Conservation (phyloP, 306 rosid species). For the Vachellia collinsii region DNA sequence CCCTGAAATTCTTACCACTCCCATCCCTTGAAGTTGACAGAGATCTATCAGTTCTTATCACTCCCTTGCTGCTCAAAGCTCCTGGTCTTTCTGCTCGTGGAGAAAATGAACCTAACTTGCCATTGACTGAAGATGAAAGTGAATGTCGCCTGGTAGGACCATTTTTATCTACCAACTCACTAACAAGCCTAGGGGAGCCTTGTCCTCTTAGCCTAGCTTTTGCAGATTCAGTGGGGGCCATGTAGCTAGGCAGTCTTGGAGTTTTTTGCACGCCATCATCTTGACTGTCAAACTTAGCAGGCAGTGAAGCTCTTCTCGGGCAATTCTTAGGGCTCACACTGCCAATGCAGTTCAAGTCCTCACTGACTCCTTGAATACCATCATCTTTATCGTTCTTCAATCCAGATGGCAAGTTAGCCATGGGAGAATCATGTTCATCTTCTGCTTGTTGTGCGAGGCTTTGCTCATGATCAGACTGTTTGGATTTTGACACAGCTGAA, state of each 20-base stretch:
- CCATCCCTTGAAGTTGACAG: background rate
- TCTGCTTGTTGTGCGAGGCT: slow-evolving; percentile 16
- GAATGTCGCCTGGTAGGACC: slow-evolving; percentile 43
- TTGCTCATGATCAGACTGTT: slow-evolving; percentile 12
- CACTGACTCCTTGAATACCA: slow-evolving; percentile 9
- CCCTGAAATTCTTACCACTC: background rate
- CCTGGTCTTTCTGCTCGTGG: slow-evolving; percentile 34
- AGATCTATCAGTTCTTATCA: slow-evolving; percentile 36
- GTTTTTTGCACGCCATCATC: slow-evolving; percentile 34
- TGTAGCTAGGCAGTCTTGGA: slow-evolving; percentile 46
- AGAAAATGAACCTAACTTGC: slow-evolving; percentile 40
- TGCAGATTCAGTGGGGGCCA: slow-evolving; percentile 56
- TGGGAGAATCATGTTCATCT: slow-evolving; percentile 24
- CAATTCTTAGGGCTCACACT: slow-evolving; percentile 26
- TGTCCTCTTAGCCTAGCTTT: slow-evolving; percentile 56
- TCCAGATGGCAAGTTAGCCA: background rate
- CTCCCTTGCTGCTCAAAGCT: slow-evolving; percentile 37
- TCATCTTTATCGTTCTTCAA: slow-evolving; percentile 27
- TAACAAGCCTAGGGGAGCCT: slow-evolving; percentile 34
- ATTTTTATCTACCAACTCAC: slow-evolving; percentile 37
- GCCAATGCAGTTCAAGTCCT: slow-evolving; percentile 27
- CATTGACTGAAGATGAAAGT: slow-evolving; percentile 32
- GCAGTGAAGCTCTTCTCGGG: slow-evolving; percentile 47
- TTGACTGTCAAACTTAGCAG: slow-evolving; percentile 35
- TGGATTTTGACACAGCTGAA: slow-evolving; percentile 26